Evolutionary conservation across 352 stramenopile genomes (phyloP), one percentile per base, ranked within the genome.

Genomic region (Ophiocytium majus): DNA sequence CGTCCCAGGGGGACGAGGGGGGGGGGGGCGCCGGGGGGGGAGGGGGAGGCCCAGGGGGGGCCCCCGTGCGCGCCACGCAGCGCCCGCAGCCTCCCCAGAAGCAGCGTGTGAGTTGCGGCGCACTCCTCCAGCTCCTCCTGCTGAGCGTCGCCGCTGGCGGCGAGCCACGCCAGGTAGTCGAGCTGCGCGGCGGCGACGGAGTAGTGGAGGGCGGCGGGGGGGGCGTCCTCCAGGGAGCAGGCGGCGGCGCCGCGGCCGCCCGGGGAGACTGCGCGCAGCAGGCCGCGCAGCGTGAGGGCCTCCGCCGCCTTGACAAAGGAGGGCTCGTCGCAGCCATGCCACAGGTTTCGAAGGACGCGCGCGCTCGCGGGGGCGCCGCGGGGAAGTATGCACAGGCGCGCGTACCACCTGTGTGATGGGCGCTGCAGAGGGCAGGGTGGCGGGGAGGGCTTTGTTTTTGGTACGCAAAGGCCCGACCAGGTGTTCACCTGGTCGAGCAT

Each of bases 71-170:
- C 64, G 34, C 31, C 64, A 10, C 34, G 31, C 64, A 76, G 64
- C 64, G 34, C 64, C 64, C 17, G 5, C 5, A 76, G 34, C 64
- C 17, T 34, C 5, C 64, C 64, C 64, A 76, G 34, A 5, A 76
- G 34, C 31, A 37, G 34, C 31, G 64, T 76, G 34, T 76, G 34
- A 5, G 31, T 17, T 10, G 31, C 64, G 5, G 64, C 64, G 31
- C 31, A 34, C 31, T 37, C 64, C 64, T 76, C 64, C 5, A 76
- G 64, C 64, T 76, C 31, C 34, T 76, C 64, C 64, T 76, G 64
- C 64, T 37, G 64, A 5, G 64, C 31, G 31, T 34, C 34, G 64
- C 64, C 64, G 34, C 64, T 5, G 5, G 31, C 31, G 5, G 64
- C 17, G 43, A 14, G 14, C 5, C 5, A 5, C 5, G 43, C 5